Evolutionary conservation across 345 rosid genomes (phyloP), one percentile per base, ranked within the genome.

Genomic region (Euphorbia pulcherrima): DNA sequence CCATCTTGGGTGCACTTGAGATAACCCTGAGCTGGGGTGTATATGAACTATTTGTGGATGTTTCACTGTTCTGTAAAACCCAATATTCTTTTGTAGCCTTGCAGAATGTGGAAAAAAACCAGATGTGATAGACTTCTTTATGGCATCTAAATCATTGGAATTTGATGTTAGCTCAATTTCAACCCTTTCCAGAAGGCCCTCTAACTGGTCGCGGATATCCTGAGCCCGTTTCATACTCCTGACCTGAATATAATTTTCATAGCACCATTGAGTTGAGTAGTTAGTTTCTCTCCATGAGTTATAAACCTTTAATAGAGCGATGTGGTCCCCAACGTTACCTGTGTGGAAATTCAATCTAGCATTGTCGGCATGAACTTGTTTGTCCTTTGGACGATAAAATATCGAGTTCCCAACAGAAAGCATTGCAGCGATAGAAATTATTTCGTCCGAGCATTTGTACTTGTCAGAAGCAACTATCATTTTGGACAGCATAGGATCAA

Each of bases 151-250:
- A 59, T 91, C 97, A 71, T 78, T 82, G 29, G 74, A 16, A 82
- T 81, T 81, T 39, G 96, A 84, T 48, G 85, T 74, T 40, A 86
- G 27, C 76, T 91, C 99, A 77, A 89, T 94, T 75, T 89, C 99
- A 69, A 94, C 96, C 79, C 97, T 86, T 84, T 94, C 97, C 55
- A 94, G 74, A 66, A 94, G 99, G 58, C 96, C 97, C 71, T 87
- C 96, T 84, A 91, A 69, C 72, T 94, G 99, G 73, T 94, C 96
- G 54, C 97, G 80, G 28, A 94, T 79, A 69, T 91, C 97, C 79
- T 95, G 85, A 27, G 97, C 99, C 68, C 96, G 89, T 73, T 94
- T 94, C 96, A 94, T 91, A 75, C 99, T 94, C 83, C 97, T 82
- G 47, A 91, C 99, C 96, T 91, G 99, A 76, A 94, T 94, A 80